Conservation (phyloP, 2,329 filamentous ascomycete species). For the Coleophoma eucalyptorum region DNA sequence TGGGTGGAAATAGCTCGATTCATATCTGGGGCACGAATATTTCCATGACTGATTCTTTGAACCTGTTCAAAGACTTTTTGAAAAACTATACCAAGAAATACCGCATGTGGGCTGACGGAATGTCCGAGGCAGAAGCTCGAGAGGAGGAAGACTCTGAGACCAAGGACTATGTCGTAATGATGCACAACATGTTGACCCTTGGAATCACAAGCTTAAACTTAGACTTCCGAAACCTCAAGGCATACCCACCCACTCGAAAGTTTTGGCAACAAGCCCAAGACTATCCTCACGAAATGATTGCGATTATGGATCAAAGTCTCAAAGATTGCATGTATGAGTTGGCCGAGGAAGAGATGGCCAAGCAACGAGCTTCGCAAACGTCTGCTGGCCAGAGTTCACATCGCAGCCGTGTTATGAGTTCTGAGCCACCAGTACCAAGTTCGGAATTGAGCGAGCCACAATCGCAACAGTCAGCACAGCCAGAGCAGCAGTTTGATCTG, state of each 20-base stretch:
- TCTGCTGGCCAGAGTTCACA: conserved; percentile 44
- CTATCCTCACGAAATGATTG: conserved; percentile 94
- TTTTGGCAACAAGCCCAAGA: conserved; percentile 93
- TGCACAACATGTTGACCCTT: conserved; percentile 88
- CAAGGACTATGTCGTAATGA: conserved; percentile 78
- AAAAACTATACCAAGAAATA: conserved; percentile 92
- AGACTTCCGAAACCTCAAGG: conserved; percentile 83
- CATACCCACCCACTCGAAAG: conserved; percentile 89
- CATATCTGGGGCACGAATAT: conserved; percentile 98
- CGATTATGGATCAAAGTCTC: conserved; percentile 90
- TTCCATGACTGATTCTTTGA: conserved; percentile 84
- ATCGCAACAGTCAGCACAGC: conserved; percentile 36
- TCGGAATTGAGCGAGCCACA: conserved; percentile 65
- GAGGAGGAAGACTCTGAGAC: conserved; percentile 68
- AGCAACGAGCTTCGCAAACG: conserved; percentile 58
- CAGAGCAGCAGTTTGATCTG: conserved; percentile 58
- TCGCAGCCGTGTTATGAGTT: conserved; percentile 54
- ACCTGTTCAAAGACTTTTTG: conserved; percentile 86
- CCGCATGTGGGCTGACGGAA: conserved; percentile 85
- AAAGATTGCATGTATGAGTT: conserved; percentile 93
- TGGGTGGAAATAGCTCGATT: conserved; percentile 77
- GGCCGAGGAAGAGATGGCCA: conserved; percentile 74
- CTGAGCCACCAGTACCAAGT: conserved; percentile 72
- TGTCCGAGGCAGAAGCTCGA: conserved; percentile 70
- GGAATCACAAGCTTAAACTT: conserved; percentile 83